Percentiles rank a stretch among this genome's conserved stretches.
These are phyloP conservation scores for Saccharomycopsis vini DNA, from an alignment of 805 yeast species.

Conservation along the genomic window DNA sequence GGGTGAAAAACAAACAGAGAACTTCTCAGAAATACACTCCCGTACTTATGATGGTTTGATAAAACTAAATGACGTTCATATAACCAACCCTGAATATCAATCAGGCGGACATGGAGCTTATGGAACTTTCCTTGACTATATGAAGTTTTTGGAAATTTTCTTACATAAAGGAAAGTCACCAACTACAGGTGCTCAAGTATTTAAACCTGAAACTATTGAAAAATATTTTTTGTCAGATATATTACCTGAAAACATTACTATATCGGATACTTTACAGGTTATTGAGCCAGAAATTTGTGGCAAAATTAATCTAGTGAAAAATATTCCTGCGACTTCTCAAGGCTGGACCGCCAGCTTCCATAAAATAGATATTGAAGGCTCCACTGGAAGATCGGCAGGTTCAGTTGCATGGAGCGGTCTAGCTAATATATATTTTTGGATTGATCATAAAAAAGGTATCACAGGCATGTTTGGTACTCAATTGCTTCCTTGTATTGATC, in stretches of 20 bases:
- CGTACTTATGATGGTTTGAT: slow-evolving; percentile 18
- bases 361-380: slow-evolving; percentile 21
- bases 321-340: slow-evolving; percentile 11
- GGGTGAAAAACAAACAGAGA: slow-evolving; percentile 11
- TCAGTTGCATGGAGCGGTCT: slow-evolving; percentile 33
- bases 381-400: slow-evolving; percentile 30
- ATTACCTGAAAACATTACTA: slow-evolving; percentile 24
- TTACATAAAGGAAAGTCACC: slow-evolving; percentile 32
- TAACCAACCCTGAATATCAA: slow-evolving; percentile 21
- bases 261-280: slow-evolving; percentile 16
- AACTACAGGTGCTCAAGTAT: slow-evolving; percentile 26
- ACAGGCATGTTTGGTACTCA: slow-evolving; percentile 33
- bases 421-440: slow-evolving; percentile 33
- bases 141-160: slow-evolving; percentile 31
- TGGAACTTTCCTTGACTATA: slow-evolving; percentile 31
- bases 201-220: slow-evolving; percentile 26
- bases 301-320: slow-evolving; percentile 18
- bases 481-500: slow-evolving; percentile 29
- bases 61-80: slow-evolving; percentile 18
- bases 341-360: slow-evolving; percentile 25
- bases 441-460: slow-evolving; percentile 29
- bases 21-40: slow-evolving; percentile 22
- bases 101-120: slow-evolving; percentile 38
- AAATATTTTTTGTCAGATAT: slow-evolving; percentile 26
- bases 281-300: slow-evolving; percentile 19